Evolutionary conservation across 768 basidiomycete genomes (phyloP).

Genomic region (Hericium rajendrae): DNA sequence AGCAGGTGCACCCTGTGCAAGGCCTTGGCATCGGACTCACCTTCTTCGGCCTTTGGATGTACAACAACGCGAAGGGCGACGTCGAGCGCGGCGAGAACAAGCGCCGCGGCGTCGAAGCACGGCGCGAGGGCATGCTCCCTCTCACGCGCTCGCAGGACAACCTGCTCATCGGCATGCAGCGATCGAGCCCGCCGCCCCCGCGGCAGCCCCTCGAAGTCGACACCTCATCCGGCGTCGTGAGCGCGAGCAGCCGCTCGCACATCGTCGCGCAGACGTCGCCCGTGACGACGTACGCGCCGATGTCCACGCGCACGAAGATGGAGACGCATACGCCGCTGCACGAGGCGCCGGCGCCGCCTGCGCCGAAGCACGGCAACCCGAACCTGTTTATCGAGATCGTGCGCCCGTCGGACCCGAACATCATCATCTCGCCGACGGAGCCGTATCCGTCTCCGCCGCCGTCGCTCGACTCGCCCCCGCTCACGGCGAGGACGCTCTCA

Average conservation of each 20-base stretch:
- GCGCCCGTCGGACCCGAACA: constrained; percentile 5
- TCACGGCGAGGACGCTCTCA: constrained; percentile 4
- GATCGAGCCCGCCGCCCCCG: constrained; percentile 18
- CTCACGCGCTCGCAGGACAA: constrained; percentile 50
- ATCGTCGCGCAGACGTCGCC: neutral
- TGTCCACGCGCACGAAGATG: constrained; percentile 8
- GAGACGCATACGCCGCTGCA: constrained; percentile 10
- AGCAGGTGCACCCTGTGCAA: constrained; percentile 75
- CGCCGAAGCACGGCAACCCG: constrained; percentile 9
- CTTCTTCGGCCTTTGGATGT: constrained; percentile 88
- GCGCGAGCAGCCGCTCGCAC: neutral
- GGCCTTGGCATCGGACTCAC: constrained; percentile 86
- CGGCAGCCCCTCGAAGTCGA: neutral
- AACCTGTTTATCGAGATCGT: constrained; percentile 24
- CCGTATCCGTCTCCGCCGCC: constrained; percentile 31
- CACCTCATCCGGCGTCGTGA: constrained; percentile 3
- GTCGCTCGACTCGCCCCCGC: constrained; percentile 30
- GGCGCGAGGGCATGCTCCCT: constrained; percentile 59
- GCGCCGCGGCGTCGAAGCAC: constrained; percentile 68
- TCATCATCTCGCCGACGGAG: constrained; percentile 16
- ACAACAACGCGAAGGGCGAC: constrained; percentile 88
- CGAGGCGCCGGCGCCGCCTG: constrained; percentile 16
- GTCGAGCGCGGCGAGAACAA: constrained; percentile 90
- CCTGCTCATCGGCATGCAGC: constrained; percentile 34
- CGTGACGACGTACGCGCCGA: neutral